These are phyloP conservation scores for Aphanomyces euteiches DNA, from an alignment of 352 stramenopile species.

Conservation along the genomic window DNA sequence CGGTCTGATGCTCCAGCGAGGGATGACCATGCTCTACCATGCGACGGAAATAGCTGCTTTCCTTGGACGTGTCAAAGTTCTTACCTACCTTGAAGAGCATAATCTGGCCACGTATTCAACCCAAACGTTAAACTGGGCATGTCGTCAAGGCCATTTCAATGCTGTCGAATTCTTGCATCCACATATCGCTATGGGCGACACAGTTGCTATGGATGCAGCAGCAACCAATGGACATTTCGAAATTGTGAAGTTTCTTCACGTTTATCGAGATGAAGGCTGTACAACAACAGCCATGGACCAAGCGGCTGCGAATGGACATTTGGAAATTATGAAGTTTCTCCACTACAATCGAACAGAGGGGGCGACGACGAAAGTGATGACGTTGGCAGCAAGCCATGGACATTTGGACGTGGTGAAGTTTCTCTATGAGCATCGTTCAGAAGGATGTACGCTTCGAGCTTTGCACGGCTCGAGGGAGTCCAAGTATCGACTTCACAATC, in stretches of 20 bases:
- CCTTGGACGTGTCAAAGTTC: background rate
- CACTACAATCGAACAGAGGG: too few species aligned
- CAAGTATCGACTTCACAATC: too few species aligned
- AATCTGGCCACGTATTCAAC: background rate
- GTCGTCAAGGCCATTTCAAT: background rate
- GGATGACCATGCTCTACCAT: background rate
- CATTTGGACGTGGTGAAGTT: too few species aligned
- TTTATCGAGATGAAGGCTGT: background rate
- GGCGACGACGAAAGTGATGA: too few species aligned
- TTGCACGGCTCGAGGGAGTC: too few species aligned
- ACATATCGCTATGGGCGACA: background rate
- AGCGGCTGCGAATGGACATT: background rate
- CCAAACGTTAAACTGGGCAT: background rate
- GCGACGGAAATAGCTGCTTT: background rate
- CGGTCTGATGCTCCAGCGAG: background rate
- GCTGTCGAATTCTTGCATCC: background rate
- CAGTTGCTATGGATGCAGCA: slow-evolving; percentile 11
- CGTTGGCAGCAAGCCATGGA: too few species aligned
- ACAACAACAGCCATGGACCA: slow-evolving; percentile 6
- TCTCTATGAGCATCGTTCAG: too few species aligned
- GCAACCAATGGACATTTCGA: slow-evolving; percentile 24
- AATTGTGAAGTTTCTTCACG: slow-evolving; percentile 1
- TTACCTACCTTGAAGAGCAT: background rate
- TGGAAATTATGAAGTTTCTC: background rate
- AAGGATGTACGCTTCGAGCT: too few species aligned